Evolutionary conservation across 208 protist species (phyloP).

Genomic region (Jaenimonas drosophilae): DNA sequence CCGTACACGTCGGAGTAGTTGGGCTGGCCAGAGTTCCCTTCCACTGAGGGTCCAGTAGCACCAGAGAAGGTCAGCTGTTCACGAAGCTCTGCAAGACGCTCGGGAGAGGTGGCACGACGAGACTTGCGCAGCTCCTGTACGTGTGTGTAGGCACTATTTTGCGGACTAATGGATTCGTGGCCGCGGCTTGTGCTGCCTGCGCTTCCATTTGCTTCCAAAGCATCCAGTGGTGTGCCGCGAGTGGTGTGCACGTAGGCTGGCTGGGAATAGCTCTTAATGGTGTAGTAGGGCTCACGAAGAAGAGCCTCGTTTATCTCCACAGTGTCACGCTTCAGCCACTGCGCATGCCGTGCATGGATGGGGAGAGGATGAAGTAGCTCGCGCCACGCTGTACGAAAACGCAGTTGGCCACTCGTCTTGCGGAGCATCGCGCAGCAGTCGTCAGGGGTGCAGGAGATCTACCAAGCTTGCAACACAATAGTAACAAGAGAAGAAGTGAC

Average conservation of each 20-base stretch:
- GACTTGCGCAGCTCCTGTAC: conserved; percentile 21
- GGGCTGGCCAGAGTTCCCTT: conserved; percentile 1
- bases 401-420: conserved; percentile 7
- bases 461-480: no score
- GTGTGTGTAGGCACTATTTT: conserved; percentile 18
- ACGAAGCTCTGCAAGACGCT: conserved; percentile 43
- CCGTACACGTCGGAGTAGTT: conserved; percentile 60
- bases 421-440: conserved; percentile 23
- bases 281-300: conserved; percentile 79
- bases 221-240: not conserved
- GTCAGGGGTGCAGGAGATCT: no score
- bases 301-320: conserved; percentile 76
- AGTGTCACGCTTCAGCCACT: conserved; percentile 84
- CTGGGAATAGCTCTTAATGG: conserved; percentile 35
- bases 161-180: conserved; percentile 2
- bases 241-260: conserved; percentile 1
- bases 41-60: conserved; percentile 4
- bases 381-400: conserved; percentile 78
- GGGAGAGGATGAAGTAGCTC: conserved; percentile 81
- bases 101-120: conserved; percentile 29
- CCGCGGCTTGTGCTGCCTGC: not conserved
- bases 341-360: conserved; percentile 31
- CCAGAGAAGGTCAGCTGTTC: conserved; percentile 38
- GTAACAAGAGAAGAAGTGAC: no score
- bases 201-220: not conserved